These are phyloP conservation scores for Paecilomyces sp. DNA, from an alignment of 2,329 filamentous ascomycete species.

Conservation along the genomic window DNA sequence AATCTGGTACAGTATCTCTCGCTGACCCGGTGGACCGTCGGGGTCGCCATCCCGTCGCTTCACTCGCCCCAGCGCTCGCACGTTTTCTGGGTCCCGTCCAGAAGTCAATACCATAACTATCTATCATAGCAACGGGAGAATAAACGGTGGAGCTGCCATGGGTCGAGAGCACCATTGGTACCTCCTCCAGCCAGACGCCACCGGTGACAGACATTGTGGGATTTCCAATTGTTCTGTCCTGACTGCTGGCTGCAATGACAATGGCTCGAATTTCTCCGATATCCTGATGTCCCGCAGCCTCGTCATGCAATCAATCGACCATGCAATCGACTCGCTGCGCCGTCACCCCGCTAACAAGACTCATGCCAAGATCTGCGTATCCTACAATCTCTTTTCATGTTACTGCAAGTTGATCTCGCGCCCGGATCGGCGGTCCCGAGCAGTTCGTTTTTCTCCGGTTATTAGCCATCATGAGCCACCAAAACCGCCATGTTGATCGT, in stretches of 20 bases:
- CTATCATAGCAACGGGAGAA: neutral
- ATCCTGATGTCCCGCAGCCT: neutral
- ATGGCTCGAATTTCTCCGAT: neutral
- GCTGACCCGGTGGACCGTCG: neutral
- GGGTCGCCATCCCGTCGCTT: neutral
- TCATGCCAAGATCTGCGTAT: neutral
- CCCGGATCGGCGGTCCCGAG: neutral
- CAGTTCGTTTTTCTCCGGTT: neutral
- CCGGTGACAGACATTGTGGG: neutral
- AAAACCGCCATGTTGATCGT: neutral
- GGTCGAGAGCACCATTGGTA: neutral
- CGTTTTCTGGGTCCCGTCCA: neutral
- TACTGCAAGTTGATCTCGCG: neutral
- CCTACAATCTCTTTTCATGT: neutral
- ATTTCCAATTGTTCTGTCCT: neutral
- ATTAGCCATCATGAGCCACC: neutral
- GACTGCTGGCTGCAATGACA: neutral
- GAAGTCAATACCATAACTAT: neutral
- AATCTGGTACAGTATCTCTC: neutral
- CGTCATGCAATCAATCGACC: neutral
- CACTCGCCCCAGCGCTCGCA: neutral
- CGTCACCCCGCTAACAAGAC: neutral
- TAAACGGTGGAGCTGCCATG: neutral
- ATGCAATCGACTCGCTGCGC: neutral
- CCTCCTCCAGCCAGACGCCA: neutral